phyloP scores from a whole-genome alignment of 352 stramenopile genomes.

The Phytophthora boehmeriae region DNA sequence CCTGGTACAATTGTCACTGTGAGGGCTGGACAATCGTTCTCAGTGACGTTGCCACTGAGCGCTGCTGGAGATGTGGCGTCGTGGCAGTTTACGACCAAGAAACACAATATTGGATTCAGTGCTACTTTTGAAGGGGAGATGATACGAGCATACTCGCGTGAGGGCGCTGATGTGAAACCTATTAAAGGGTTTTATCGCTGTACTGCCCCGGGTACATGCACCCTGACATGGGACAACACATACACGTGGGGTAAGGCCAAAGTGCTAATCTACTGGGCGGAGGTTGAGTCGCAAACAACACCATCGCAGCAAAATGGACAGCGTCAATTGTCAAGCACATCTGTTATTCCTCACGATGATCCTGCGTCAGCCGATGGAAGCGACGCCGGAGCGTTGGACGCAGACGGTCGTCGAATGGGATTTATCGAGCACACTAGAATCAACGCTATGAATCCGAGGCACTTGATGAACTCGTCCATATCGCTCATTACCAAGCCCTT shows the following conservation, averaged over 20 bases:
- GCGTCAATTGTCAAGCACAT: constrained; percentile 2
- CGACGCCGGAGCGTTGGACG: constrained; percentile 21
- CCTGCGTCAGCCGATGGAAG: constrained; percentile 11
- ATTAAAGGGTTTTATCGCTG: constrained; percentile 74
- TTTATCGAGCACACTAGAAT: constrained; percentile 75
- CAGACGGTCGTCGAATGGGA: constrained; percentile 52
- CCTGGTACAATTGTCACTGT: constrained; percentile 73
- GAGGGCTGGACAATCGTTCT: constrained; percentile 71
- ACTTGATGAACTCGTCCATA: constrained; percentile 75
- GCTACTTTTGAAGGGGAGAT: constrained; percentile 68
- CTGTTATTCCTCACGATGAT: constrained; percentile 13
- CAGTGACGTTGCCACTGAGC: constrained; percentile 52
- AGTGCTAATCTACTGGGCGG: constrained; percentile 76
- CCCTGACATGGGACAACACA: constrained; percentile 83
- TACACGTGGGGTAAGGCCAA: constrained; percentile 85
- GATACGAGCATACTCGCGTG: constrained; percentile 68
- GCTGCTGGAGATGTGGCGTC: constrained; percentile 54
- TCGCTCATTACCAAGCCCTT: constrained; percentile 79
- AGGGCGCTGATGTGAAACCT: constrained; percentile 63
- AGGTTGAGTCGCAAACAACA: constrained; percentile 51
- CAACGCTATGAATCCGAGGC: constrained; percentile 61
- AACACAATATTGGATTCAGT: constrained; percentile 84
- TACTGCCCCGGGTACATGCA: constrained; percentile 50
- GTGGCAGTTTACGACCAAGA: constrained; percentile 82
- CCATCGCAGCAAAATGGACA: constrained; percentile 23